Base-by-base conservation (phyloP, 768 basidiomycete genomes). In the Suillus weaverae region DNA sequence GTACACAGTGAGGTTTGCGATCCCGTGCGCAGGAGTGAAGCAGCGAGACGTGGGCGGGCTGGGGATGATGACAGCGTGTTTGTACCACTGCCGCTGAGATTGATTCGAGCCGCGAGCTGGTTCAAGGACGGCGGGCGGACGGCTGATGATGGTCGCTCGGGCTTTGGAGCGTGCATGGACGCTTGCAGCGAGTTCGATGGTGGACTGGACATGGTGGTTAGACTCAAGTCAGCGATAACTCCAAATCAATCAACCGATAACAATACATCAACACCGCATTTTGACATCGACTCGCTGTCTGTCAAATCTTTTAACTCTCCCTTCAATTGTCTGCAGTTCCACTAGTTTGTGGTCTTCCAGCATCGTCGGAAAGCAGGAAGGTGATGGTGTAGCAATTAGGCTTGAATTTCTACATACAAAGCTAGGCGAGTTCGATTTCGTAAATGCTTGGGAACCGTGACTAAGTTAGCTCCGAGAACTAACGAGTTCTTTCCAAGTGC, bases 91-190 rank as follows among this genome's bases (percentile, higher is more conserved):
- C 79, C 85, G 26, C 26, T 26, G 60, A 83, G 77, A 70, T 81
- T 85, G 74, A 92, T 90, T 57, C 90, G 87, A 6, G 91, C 91
- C 3, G 90, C 92, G 62, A 94, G 86, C 75, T 92, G 90, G 78
- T 91, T 90, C 16, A 94, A 83, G 8, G 92, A 92, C 0, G 91
- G 91, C 20, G 88, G 80, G 30, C 90, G 85, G 33, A 71, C 44
- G 33, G 69, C 69, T 7, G 77, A 26, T 7, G 68, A 60, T n/a
- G 77, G 62, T 20, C 79, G 74, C 56, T 82, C 81, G 26, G 79
- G 72, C 67, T 79, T 81, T 54, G 79, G 73, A 2, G 70, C 76
- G 59, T 79, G 74, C 65, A 77, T 66, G 18, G 76, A 71, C 13
- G 76, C 65, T 14, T 77, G 70, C 44, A 77, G 22, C 32, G 73